Conservation (phyloP, 805 yeast species). For the Debaryomyces castellii region DNA sequence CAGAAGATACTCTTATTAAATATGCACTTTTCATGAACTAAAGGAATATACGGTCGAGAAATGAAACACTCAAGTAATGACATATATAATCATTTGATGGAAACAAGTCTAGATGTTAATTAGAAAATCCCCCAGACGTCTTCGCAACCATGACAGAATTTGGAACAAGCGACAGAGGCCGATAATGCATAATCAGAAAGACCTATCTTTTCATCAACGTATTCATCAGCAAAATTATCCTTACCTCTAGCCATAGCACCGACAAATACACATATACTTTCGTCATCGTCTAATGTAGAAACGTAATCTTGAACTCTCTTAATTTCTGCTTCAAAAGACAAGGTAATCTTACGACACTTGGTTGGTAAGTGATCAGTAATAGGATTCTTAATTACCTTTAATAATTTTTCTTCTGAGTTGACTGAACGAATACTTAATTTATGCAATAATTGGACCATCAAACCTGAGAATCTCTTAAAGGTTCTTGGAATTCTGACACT, state of each 20-base stretch:
- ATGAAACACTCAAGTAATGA: conserved; percentile 2
- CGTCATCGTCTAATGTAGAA: conserved; percentile 73
- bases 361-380: conserved; percentile 96
- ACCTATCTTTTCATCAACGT: conserved; percentile 93
- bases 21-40: conserved; percentile 2
- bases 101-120: neutral
- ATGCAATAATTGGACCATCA: conserved; percentile 95
- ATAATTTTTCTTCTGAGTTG: conserved; percentile 89
- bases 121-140: conserved; percentile 88
- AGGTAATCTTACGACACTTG: conserved; percentile 89
- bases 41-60: conserved; percentile 3
- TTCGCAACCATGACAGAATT: conserved; percentile 98
- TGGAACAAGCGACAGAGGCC: conserved; percentile 97
- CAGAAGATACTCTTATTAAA: conserved; percentile 1
- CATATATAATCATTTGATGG: neutral
- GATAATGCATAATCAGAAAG: conserved; percentile 92
- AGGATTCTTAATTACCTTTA: conserved; percentile 95
- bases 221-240: conserved; percentile 96
- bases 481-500: conserved; percentile 97
- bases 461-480: conserved; percentile 93
- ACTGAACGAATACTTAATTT: conserved; percentile 91
- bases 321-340: conserved; percentile 89
- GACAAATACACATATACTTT: conserved; percentile 95
- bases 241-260: conserved; percentile 99
- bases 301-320: conserved; percentile 88